Evolutionary conservation across 805 yeast genomes (phyloP), one percentile per base, ranked within the genome.

Genomic region (Schwanniomyces pseudopolymorphus): DNA sequence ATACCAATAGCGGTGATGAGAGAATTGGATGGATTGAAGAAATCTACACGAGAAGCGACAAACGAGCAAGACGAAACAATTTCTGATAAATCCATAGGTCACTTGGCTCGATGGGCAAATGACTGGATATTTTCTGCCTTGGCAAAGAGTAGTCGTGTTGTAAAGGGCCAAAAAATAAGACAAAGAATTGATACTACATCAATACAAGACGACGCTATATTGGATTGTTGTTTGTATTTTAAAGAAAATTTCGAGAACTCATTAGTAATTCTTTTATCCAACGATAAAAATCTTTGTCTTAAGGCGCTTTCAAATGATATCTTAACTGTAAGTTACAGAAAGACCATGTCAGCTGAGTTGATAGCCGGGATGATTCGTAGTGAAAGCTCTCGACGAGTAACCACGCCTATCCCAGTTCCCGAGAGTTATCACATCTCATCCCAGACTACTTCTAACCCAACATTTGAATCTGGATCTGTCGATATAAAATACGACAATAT

Each of bases 11-110:
- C 83, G 0, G 94, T 85, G 2, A 69, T 88, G 11, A 73, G 69
- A 35, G 98, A 91, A 59, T 71, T 91, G n/a, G 97, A 91, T 64
- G 91, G 91, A 0, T 69, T 91, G 51, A 91, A 91, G 58, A 68
- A 61, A 2, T 72, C 82, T 0, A 45, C 52, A 1, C 46, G 56
- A 49, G 43, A 27, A 11, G 55, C 55, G 10, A 28, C 39, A 1
- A 28, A 41, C 11, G 42, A 37, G n/a, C 47, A 45, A 24, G 63
- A 49, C 10, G 54, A 48, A n/a, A 39, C 44, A 13, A 27, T 61
- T 4, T 56, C 61, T 4, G 58, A 56, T 7, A 51, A 61, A 17
- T 62, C 82, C 0, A 72, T 85, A 8, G 83, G 87, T 0, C 67
- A 62, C 25, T 61, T 80, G 39, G 92, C 94, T 0, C 67, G 96